Evolutionary conservation across 1,284 basidiomycete genomes (phyloP).

Genomic region (Schizophyllum amplum): DNA sequence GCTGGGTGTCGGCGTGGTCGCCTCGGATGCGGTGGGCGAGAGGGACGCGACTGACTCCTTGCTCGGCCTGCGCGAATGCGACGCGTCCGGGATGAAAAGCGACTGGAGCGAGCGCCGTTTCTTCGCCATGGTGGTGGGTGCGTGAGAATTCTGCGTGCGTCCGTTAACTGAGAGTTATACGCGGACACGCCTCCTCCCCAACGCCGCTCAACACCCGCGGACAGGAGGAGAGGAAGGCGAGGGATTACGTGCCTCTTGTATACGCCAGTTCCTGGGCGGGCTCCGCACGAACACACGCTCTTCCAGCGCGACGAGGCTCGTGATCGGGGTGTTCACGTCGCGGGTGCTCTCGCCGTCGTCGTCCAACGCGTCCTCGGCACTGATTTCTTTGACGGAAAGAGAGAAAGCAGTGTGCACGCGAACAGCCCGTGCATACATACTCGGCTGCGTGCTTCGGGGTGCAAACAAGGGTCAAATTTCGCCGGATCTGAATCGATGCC

Average conservation of each 20-base stretch:
- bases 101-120: constrained; percentile 43
- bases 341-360: neutral
- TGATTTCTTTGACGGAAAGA: neutral
- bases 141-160: neutral
- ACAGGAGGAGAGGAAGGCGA: neutral
- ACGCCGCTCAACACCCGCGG: neutral
- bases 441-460: neutral
- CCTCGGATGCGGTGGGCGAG: constrained; percentile 7
- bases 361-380: neutral
- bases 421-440: neutral
- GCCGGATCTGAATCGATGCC: neutral
- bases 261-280: neutral
- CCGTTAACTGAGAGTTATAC: neutral
- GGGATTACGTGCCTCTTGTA: neutral
- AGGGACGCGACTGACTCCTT: constrained; percentile 7
- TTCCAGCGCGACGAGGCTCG: neutral
- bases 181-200: neutral
- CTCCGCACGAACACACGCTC: neutral
- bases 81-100: constrained; percentile 30
- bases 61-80: constrained; percentile 6
- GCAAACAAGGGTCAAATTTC: neutral
- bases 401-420: neutral
- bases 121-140: constrained; percentile 24
- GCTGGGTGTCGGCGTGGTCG: constrained; percentile 14
- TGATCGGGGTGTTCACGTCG: neutral